Base-by-base conservation (phyloP, 495 filamentous ascomycete species). In the Sabuloglossum arenarium region DNA sequence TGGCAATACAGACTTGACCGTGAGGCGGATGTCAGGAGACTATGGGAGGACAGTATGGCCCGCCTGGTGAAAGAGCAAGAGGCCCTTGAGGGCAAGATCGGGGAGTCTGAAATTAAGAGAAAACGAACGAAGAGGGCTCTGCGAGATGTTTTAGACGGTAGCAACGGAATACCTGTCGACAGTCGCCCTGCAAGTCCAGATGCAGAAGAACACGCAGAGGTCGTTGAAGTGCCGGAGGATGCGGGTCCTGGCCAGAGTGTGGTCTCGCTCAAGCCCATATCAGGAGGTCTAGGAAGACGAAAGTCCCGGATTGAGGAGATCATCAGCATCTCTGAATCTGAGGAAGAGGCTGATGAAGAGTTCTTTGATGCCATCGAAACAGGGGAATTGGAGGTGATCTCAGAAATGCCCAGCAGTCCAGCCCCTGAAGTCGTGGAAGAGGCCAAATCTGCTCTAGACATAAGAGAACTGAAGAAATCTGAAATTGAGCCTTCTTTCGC, bases 11-110 rank as follows among this genome's bases (percentile, higher is more conserved):
- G 91, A 16, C 75, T 98, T 28, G 88, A 90, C 62, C 81, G 86
- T 34, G 91, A 98, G 67, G 81, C 79, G 31, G 79, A 89, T 63
- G 79, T 96, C 63, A 79, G 91, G 28, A 79, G 84, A 46, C 81
- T 98, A 76, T 98, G 93, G 91, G 91, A 98, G 70, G 93, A 97
- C 59, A 97, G 88, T 68, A 97, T 98, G 91, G 85, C 88, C 5
- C 79, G 83, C 53, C 81, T 98, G 24, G 91, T 88, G 29, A 79
- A 81, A 56, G 91, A 98, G 64, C 91, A 98, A 59, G 93, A 97
- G 68, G 79, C 84, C 28, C 74, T 98, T 0, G 85, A 97, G 63
- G 83, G 76, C 23, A 81, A 80, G 59, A 86, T 95, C 61, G 86
- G 85, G 50, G 88, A 94, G 64, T 85, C 89, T 3, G 88, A 97